A percentile compares a stretch with the other conserved stretches of the same genome.
These are phyloP conservation scores for Coemansia sp. DNA, from an alignment of 192 early-diverging fungal genomes.

Conservation along the genomic window DNA sequence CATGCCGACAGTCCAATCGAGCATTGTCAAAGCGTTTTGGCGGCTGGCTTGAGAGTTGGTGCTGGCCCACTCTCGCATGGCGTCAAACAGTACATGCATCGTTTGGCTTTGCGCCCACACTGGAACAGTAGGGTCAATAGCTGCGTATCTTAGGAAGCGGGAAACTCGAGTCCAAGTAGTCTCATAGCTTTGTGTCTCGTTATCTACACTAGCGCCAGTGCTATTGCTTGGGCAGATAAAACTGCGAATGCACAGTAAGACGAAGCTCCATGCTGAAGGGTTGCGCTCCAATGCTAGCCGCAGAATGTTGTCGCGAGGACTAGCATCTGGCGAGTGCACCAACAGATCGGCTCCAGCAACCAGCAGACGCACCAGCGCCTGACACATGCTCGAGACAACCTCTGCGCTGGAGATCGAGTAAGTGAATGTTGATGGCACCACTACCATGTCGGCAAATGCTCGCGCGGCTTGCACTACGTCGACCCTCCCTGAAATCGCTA, in stretches of 20 bases:
- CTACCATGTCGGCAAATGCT: constrained; percentile 21
- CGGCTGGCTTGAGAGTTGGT: background rate
- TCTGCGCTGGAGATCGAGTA: background rate
- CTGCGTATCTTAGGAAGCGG: constrained; percentile 15
- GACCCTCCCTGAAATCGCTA: constrained; percentile 22
- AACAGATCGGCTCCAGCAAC: constrained; percentile 22
- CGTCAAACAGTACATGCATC: constrained; percentile 11
- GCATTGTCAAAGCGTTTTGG: constrained; percentile 14
- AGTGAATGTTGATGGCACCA: constrained; percentile 6
- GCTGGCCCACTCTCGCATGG: constrained; percentile 16
- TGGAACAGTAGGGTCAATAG: constrained; percentile 32
- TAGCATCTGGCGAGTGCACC: background rate
- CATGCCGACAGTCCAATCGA: constrained; percentile 22
- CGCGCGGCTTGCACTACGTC: constrained; percentile 16
- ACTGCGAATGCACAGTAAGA: constrained; percentile 12
- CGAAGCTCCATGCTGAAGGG: constrained; percentile 13
- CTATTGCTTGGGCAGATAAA: background rate
- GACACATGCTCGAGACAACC: constrained; percentile 6
- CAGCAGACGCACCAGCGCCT: constrained; percentile 20
- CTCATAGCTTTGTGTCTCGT: background rate
- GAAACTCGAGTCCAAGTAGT: constrained; percentile 11
- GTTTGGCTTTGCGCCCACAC: constrained; percentile 30
- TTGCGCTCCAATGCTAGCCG: constrained; percentile 25
- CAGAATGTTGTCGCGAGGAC: constrained; percentile 24
- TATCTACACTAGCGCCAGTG: background rate